Evolutionary conservation across 2,329 filamentous ascomycete genomes (phyloP).

Genomic region (Pseudogymnoascus sp.): DNA sequence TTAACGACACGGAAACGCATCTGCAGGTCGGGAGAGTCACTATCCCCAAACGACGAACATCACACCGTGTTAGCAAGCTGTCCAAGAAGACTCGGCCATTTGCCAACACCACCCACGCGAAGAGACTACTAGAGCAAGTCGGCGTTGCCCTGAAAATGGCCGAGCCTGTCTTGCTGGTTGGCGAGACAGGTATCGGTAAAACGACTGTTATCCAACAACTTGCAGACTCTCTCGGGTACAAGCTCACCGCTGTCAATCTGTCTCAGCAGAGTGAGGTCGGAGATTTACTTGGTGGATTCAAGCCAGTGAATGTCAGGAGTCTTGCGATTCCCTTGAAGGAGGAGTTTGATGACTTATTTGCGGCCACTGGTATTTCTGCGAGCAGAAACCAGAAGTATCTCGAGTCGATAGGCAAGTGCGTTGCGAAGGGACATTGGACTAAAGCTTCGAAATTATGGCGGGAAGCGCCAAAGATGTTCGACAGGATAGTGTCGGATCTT

Average conservation of each 20-base stretch:
- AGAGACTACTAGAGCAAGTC: conserved; percentile 80
- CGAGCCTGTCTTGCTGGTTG: conserved; percentile 92
- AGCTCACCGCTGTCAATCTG: conserved; percentile 85
- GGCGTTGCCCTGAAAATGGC: conserved; percentile 70
- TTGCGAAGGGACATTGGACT: conserved; percentile 79
- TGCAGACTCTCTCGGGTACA: conserved; percentile 73
- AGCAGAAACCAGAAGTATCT: conserved; percentile 85
- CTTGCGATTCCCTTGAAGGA: conserved; percentile 85
- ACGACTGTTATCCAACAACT: conserved; percentile 93
- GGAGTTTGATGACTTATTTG: conserved; percentile 85
- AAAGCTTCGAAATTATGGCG: conserved; percentile 78
- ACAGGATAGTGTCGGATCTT: conserved; percentile 54
- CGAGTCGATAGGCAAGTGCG: conserved; percentile 67
- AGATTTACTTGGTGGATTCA: conserved; percentile 93
- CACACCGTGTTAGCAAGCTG: conserved; percentile 36
- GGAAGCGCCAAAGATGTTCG: conserved; percentile 81
- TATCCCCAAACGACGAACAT: conserved; percentile 48
- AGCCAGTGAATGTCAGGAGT: conserved; percentile 84
- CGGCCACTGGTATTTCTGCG: conserved; percentile 72
- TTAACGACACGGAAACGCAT: conserved; percentile 51
- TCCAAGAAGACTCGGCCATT: conserved; percentile 58
- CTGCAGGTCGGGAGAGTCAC: conserved; percentile 59
- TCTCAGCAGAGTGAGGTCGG: conserved; percentile 97
- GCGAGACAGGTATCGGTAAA: conserved; percentile 97
- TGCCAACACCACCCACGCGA: conserved; percentile 79